Evolutionary conservation across 345 rosid species (phyloP), one percentile per base, ranked within the genome.

Genomic region (Melaleuca alternifolia): DNA sequence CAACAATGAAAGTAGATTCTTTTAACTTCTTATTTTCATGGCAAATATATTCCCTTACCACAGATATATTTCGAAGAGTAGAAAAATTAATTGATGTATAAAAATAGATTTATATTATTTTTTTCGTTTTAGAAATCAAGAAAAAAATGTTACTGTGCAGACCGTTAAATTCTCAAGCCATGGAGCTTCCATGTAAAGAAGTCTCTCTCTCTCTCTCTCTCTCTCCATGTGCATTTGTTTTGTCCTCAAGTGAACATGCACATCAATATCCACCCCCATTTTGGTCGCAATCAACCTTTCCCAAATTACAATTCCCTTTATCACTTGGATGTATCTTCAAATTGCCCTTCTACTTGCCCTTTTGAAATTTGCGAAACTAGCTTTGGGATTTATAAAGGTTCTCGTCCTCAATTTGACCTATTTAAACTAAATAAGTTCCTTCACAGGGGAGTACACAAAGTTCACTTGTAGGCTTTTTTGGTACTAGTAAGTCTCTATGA

Each of bases 161-260:
- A n/a, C n/a, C n/a, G n/a, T n/a, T 20, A 65, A 65, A 46, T 65
- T 33, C 79, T 23, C 46, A n/a, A n/a, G 48, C 79, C 41, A 54
- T 10, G 24, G 85, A 57, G 75, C 77, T 85, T 84, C 81, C 59
- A 44, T 85, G 83, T 71, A 85, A 50, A 46, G 79, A 46, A 65
- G 79, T 11, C 12, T 65, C 79, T 65, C n/a, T n/a, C n/a, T n/a
- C n/a, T n/a, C 79, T 65, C 79, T 65, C 75, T 62, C 76, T 10
- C 46, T 71, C 79, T 37, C 79, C 79, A 65, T 33, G 44, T 93
- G 94, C 92, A 86, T 52, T 50, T 91, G 92, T 90, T 93, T 90
- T 89, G 94, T 91, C 93, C 89, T 89, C 85, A 44, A 91, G 88
- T 89, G 85, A 89, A 89, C 92, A 91, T 90, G 90, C 62, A 85